phyloP scores from a whole-genome alignment of 106 monocot genomes.

The Ottelia alismoides region DNA sequence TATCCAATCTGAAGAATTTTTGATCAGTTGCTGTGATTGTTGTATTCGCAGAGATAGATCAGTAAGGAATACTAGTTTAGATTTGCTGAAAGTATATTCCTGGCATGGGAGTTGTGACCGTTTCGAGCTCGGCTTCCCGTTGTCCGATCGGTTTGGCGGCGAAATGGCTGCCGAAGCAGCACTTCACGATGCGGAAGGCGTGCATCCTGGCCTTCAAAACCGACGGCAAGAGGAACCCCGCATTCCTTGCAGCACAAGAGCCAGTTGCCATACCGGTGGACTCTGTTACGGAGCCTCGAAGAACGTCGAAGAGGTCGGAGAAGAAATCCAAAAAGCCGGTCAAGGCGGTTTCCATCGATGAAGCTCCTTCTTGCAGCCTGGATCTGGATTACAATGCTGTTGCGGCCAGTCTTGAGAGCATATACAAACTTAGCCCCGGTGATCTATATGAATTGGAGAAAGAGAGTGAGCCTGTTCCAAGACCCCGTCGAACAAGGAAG shows the following conservation, averaged over 20 bases:
- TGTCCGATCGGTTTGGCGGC: constrained; percentile 10
- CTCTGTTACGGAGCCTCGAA: constrained; percentile 4
- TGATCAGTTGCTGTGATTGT: no score
- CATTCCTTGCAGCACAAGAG: constrained; percentile 15
- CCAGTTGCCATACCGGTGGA: constrained; percentile 9
- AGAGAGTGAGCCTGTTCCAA: neutral
- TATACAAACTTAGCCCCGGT: constrained; percentile 84
- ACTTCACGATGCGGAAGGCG: constrained; percentile 10
- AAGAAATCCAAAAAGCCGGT: constrained; percentile 21
- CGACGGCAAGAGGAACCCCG: constrained; percentile 7
- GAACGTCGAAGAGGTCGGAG: constrained; percentile 2
- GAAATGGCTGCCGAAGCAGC: constrained; percentile 4
- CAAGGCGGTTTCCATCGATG: constrained; percentile 11
- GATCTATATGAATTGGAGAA: constrained; percentile 28
- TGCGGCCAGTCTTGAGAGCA: constrained; percentile 76
- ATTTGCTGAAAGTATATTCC: no score
- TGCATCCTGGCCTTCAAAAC: constrained; percentile 28
- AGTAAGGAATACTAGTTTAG: no score
- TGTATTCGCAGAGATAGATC: no score
- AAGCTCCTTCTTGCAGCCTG: constrained; percentile 3
- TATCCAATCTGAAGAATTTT: no score
- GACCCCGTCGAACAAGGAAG: neutral
- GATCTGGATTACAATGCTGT: constrained; percentile 71
- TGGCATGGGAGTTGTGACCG: constrained; percentile 49
- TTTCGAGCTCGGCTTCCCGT: constrained; percentile 35